Evolutionary conservation across 2,329 filamentous ascomycete genomes (phyloP), one percentile per base, ranked within the genome.

Genomic region (Coniochaeta sp.): DNA sequence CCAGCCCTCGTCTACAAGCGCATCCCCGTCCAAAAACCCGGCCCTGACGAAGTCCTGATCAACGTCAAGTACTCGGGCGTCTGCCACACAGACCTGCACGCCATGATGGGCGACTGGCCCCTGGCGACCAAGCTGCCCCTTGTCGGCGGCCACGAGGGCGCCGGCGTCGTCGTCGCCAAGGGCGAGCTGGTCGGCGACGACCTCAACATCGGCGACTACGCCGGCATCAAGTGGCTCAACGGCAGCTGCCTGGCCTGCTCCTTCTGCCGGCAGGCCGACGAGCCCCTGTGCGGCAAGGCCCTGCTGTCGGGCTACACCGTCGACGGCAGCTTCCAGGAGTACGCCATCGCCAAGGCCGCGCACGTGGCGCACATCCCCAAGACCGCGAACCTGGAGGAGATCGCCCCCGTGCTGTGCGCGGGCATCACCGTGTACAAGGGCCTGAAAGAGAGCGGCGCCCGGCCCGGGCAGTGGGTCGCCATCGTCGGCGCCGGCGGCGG

Each of bases 191-290:
- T 95, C 65, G 24, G 47, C 47, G 77, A 82, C 3, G 90, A 95
- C 67, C 77, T 96, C 63, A 78, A 91, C 72, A 80, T 96, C 68
- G 93, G 93, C 67, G 91, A 96, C 70, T 80, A 91, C 69, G 93
- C 87, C 63, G 93, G 93, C 72, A 84, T 98, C 75, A 96, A 91
- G 80, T 97, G 92, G 92, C 81, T 97, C 70, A 95, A 96, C 76
- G 90, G 91, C 64, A 88, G 89, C 55, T 97, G 93, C 76, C 80
- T 96, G 63, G 75, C 81, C 65, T 98, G 93, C 79, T 82, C 86
- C 67, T 96, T 90, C 82, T 97, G 93, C 79, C 86, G 89, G 71
- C 82, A 86, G 67, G 75, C 84, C 56, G 89, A 96, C 67, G 93
- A 97, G 78, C 88, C 91, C 2, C 87, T 96, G 6, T 98, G 93